Conservation (phyloP, 169 alveolate species). For the Besnoitia besnoiti region DNA sequence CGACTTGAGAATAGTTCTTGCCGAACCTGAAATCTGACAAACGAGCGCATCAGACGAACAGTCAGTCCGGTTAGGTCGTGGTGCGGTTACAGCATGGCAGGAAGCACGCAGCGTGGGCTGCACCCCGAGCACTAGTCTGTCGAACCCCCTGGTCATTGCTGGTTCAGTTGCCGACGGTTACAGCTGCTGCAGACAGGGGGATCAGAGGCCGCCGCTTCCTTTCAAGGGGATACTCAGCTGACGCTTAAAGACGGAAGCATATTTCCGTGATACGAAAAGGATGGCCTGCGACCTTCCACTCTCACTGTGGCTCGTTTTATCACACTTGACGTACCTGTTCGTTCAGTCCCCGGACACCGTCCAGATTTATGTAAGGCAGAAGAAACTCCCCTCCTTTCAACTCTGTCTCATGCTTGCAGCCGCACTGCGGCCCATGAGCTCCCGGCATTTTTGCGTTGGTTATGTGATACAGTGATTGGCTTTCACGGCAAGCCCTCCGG, state of each 20-base stretch:
- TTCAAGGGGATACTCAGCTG: no score
- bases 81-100: background rate
- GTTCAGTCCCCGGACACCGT: conserved; percentile 77
- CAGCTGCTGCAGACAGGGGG: background rate
- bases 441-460: conserved; percentile 75
- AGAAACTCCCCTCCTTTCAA: conserved; percentile 77
- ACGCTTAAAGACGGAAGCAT: no score
- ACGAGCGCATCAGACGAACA: background rate
- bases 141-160: background rate
- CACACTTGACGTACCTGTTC: conserved; percentile 70
- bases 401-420: conserved; percentile 78
- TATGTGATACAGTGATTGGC: background rate
- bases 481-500: background rate
- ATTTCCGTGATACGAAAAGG: background rate
- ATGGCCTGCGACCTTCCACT: background rate
- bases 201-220: no score
- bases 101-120: background rate
- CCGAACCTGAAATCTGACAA: conserved; percentile 70
- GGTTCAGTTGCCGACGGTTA: background rate
- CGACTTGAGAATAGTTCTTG: conserved; percentile 73
- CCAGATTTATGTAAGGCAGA: conserved; percentile 74
- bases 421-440: conserved; percentile 80
- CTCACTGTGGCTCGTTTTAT: background rate
- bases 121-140: background rate
- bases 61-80: background rate